Base-by-base conservation (phyloP, 2,329 filamentous ascomycete species). In the Lachnellula willkommii region DNA sequence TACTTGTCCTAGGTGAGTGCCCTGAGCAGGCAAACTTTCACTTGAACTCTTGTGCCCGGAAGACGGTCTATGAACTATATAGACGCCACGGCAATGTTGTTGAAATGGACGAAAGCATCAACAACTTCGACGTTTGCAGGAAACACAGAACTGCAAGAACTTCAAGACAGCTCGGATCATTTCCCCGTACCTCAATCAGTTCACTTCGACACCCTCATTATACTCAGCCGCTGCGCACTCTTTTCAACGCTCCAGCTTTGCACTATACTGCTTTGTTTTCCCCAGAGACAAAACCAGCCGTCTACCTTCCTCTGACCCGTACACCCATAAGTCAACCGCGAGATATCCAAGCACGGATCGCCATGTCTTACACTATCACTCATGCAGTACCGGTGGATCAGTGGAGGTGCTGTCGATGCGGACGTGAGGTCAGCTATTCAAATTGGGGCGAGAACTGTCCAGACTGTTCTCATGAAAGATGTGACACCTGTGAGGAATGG, bases 321-420 rank as follows among this genome's bases (percentile, higher is more conserved):
- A 32, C 9, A 32, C 9, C 28, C 9, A 32, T 9, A 32, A 32
- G 28, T 32, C 28, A 32, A 11, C 28, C 9, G 28, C 28, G 9
- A 32, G 28, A 32, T 32, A 32, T 32, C 9, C 28, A 32, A 11
- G 28, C 28, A 32, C 28, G n/a, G n/a, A n/a, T n/a, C n/a, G 15
- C 42, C 4, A 45, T 45, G 42, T 20, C 20, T 22, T 45, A 12
- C n/a, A 17, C 42, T 26, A 22, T 20, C 20, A 24, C 9, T 3
- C 4, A 17, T 5, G 42, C 54, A 15, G 5, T 6, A 28, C 36
- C 39, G n/a, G 22, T 4, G n/a, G 49, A 24, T 3, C 55, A 45
- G 45, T 57, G 52, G 52, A 51, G 15, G 15, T 60, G 57, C 46
- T 57, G 55, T 40, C n/a, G 24, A 28, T 52, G 49, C 37, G 12